Conservation (phyloP, 2,329 filamentous ascomycete genomes). For the Ascochyta rabiei region DNA sequence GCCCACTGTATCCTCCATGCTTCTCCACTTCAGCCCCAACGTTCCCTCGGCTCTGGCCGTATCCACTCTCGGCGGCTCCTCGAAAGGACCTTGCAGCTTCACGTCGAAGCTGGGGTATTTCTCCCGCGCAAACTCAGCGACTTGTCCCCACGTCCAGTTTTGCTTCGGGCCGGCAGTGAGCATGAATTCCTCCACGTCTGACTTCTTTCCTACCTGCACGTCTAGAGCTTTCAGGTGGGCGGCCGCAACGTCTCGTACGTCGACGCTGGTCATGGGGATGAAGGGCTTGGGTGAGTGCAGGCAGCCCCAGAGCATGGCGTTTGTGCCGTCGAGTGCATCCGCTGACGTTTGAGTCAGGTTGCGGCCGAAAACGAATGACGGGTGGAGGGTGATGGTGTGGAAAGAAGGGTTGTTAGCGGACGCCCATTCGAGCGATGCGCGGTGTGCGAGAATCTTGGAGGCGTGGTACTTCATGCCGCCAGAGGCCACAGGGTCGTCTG, state of each 20-base stretch:
- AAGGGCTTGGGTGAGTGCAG: slow-evolving; percentile 16
- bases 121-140: slow-evolving; percentile 19
- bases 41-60: slow-evolving; percentile 19
- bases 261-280: slow-evolving; percentile 20
- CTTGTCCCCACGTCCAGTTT: slow-evolving; percentile 21
- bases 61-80: slow-evolving; percentile 12
- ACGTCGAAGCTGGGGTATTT: slow-evolving; percentile 20
- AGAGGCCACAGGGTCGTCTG: slow-evolving; percentile 2
- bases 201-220: background rate
- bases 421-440: slow-evolving; percentile 30
- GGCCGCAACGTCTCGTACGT: slow-evolving; percentile 36
- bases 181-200: slow-evolving; percentile 5
- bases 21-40: slow-evolving; percentile 21
- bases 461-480: slow-evolving; percentile 23
- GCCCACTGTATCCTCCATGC: slow-evolving; percentile 15
- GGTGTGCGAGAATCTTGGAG: slow-evolving; percentile 36
- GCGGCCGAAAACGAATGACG: slow-evolving; percentile 31
- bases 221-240: slow-evolving; percentile 30
- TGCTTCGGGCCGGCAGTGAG: slow-evolving; percentile 4
- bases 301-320: slow-evolving; percentile 23
- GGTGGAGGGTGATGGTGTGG: slow-evolving; percentile 32
- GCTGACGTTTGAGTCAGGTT: slow-evolving; percentile 25
- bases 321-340: slow-evolving; percentile 25
- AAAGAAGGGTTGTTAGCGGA: slow-evolving; percentile 26
- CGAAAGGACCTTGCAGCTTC: slow-evolving; percentile 11